Conservation (phyloP, 1,284 basidiomycete species). For the Ustilago crameri region DNA sequence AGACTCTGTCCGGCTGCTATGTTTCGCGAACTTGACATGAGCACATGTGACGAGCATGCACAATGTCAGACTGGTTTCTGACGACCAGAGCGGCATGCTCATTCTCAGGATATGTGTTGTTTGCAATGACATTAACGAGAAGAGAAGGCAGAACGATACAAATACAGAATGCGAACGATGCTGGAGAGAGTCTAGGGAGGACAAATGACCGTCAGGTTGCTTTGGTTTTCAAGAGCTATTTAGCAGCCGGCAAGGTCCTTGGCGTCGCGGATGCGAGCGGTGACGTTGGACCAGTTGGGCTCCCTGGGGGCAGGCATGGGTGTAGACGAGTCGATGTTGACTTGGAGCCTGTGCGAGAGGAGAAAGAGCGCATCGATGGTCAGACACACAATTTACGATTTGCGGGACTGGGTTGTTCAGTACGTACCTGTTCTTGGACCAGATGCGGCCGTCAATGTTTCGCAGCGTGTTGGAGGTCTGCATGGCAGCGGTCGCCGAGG, state of each 20-base stretch:
- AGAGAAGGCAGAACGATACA: slow-evolving; percentile 5
- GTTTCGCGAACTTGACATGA: too few relatives aligned
- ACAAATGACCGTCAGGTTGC: not conserved
- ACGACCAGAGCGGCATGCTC: too few relatives aligned
- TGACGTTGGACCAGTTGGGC: slow-evolving; percentile 47
- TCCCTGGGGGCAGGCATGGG: slow-evolving; percentile 26
- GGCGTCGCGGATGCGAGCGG: slow-evolving; percentile 44
- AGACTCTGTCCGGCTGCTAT: too few relatives aligned
- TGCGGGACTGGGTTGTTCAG: not conserved
- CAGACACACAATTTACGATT: not conserved
- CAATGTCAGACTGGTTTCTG: too few relatives aligned
- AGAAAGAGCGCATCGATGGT: not conserved
- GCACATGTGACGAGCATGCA: too few relatives aligned
- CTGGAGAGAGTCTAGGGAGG: not conserved
- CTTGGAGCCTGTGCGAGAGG: slow-evolving; percentile 20
- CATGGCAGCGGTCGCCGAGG: slow-evolving; percentile 34
- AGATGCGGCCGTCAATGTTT: slow-evolving; percentile 42
- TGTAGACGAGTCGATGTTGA: slow-evolving; percentile 33
- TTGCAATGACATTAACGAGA: slow-evolving; percentile 11
- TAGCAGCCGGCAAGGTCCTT: slow-evolving; percentile 49
- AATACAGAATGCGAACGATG: slow-evolving; percentile 24
- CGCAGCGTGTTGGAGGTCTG: slow-evolving; percentile 32
- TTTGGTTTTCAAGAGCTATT: not conserved
- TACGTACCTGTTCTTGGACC: slow-evolving; percentile 46
- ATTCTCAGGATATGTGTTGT: slow-evolving; percentile 1